Evolutionary conservation across 371 early-diverging fungal genomes (phyloP), one percentile per base, ranked within the genome.

Genomic region (Thermomucor indicae-seudaticae): DNA sequence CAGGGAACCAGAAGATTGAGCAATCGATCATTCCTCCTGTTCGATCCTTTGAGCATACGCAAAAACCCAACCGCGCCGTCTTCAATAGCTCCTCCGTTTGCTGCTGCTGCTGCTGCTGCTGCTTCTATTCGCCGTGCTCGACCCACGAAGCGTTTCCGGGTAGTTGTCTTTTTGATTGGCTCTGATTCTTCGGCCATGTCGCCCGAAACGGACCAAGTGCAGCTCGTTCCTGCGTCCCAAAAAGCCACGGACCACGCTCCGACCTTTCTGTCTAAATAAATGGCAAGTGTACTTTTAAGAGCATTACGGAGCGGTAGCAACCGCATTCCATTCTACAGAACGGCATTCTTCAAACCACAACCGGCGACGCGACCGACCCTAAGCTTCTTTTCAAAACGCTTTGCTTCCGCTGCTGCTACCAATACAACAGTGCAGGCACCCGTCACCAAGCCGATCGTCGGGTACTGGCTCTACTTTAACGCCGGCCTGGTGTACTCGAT

Each of bases 401-500:
- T 37, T 19, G 22, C 44, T 17, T 4, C 51, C 6, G 20, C 51
- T 1, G 16, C 31, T 10, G 14, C 50, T 1, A 43, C 42, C 7
- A 6, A 32, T 34, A 37, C 22, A 19, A 43, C 28, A 29, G 28
- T 51, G 35, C 40, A 38, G 11, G n/a, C 44, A 24, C 51, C 62
- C 14, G 69, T 70, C 1, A 61, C 71, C 6, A 78, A 75, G 32
- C 88, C 84, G 20, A 60, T 84, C 48, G 95, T 97, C 10, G 98
- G 90, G 3, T 91, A 91, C 58, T 98, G 97, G 97, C 79, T 93
- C 49, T 80, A 96, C 44, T 84, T 84, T 22, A 87, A 86, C 56
- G 89, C 89, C 0, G 88, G 88, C 17, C 83, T 96, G 58, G 89
- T 94, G 23, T 96, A 93, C 75, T 86, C 88, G 3, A 94, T 98